These are phyloP conservation scores for Trichoderma afroharzianum DNA, from an alignment of 2,329 filamentous ascomycete species.

Conservation along the genomic window DNA sequence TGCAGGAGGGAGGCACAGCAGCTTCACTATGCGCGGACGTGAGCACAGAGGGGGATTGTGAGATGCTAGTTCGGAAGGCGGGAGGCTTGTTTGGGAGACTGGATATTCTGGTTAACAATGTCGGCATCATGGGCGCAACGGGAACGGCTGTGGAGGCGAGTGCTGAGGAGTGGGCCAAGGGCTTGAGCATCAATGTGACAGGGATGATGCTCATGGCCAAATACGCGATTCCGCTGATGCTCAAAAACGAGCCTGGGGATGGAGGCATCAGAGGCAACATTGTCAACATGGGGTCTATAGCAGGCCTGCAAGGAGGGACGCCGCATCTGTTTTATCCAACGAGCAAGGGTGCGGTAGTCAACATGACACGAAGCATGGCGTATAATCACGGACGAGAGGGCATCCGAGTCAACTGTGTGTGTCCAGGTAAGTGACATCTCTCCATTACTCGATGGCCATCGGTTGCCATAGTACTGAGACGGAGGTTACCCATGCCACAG, in stretches of 20 bases:
- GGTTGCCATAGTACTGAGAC: background rate
- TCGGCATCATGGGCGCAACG: slow-evolving; percentile 56
- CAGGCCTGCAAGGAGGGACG: slow-evolving; percentile 48
- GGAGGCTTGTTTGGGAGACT: slow-evolving; percentile 50
- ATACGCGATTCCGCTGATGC: slow-evolving; percentile 58
- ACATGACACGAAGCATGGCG: slow-evolving; percentile 52
- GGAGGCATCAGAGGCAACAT: slow-evolving; percentile 48
- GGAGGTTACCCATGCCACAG: background rate
- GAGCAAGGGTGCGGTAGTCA: slow-evolving; percentile 46
- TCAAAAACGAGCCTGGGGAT: slow-evolving; percentile 39
- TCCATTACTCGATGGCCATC: background rate
- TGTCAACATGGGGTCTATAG: slow-evolving; percentile 61
- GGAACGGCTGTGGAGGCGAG: slow-evolving; percentile 61
- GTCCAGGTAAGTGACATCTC: slow-evolving; percentile 33
- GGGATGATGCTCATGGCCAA: slow-evolving; percentile 65
- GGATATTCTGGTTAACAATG: slow-evolving; percentile 63
- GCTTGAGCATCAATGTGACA: slow-evolving; percentile 59
- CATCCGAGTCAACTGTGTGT: slow-evolving; percentile 49
- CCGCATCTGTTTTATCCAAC: slow-evolving; percentile 45
- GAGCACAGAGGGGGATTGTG: slow-evolving; percentile 51
- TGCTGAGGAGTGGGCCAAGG: slow-evolving; percentile 53
- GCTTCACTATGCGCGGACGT: slow-evolving; percentile 51
- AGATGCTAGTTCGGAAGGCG: slow-evolving; percentile 38
- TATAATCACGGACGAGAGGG: slow-evolving; percentile 44
- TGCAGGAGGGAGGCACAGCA: slow-evolving; percentile 37